These are phyloP conservation scores for Monosporascus sp. DNA, from an alignment of 2,329 filamentous ascomycete genomes.

Conservation along the genomic window DNA sequence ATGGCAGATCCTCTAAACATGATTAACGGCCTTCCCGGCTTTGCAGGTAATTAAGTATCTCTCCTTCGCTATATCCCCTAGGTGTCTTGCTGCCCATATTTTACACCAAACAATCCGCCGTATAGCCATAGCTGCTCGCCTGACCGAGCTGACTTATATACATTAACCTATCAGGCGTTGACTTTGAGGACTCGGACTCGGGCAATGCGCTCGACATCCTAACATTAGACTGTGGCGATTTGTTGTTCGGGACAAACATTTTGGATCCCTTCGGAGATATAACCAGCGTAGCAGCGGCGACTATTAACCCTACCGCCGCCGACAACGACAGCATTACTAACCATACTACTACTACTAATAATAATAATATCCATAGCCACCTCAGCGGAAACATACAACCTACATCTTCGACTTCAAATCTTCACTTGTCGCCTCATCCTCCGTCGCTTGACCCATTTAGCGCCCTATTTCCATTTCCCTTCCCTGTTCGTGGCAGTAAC, in stretches of 20 bases:
- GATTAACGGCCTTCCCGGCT: background rate
- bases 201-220: background rate
- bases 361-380: background rate
- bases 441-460: background rate
- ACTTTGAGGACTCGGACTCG: background rate
- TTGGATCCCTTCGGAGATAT: background rate
- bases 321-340: background rate
- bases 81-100: too few species aligned
- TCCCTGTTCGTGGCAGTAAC: background rate
- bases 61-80: too few species aligned
- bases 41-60: background rate
- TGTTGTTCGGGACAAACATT: background rate
- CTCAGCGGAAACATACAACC: background rate
- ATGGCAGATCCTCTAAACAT: background rate
- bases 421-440: background rate
- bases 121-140: background rate
- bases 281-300: background rate
- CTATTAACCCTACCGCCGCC: background rate
- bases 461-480: too few species aligned
- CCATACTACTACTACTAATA: background rate
- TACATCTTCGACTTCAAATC: background rate
- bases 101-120: background rate
- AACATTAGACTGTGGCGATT: background rate
- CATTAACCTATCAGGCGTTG: background rate
- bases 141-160: background rate